Base-by-base conservation (phyloP, 2,329 filamentous ascomycete species). In the Nemania diffusa region DNA sequence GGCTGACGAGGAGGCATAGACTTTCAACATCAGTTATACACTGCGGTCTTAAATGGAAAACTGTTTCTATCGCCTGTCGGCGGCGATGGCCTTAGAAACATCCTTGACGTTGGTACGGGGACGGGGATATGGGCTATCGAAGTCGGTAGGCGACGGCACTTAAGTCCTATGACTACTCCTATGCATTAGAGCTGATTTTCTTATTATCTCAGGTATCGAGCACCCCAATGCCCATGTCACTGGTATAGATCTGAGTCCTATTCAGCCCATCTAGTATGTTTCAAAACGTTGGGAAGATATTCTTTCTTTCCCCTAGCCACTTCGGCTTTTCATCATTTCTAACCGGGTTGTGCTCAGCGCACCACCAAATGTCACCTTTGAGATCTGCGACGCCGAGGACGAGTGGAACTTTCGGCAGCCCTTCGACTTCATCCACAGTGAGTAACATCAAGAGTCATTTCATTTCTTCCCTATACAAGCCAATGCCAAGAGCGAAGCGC, bases 351-450 rank as follows among this genome's bases (percentile, higher is more conserved):
- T 8, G 2, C 24, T n/a, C 50, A 72, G 71, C 59, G 65, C 68
- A 20, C 73, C 73, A 15, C 68, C 73, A 9, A 75, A 74, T 26
- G 71, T 73, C n/a, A 44, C 62, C 26, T 75, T 75, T 55, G 71
- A 75, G 67, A 74, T 75, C 70, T 70, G 63, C 65, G 73, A 75
- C 58, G 72, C 71, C 56, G 73, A 75, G 56, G 73, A 75, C 56
- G 73, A 75, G 55, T 75, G 73, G 73, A 62, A 56, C 22, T 71
- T 73, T 51, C 53, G 55, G 20, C 56, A 59, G 8, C 68, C 67
- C 24, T 75, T 75, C 51, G 71, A 75, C 58, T 68, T 74, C 32
- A 60, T 75, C 27, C 73, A 75, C 53, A 71, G 65, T 67, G 29
- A 60, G 65, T 64, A n/a, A n/a, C 3, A n/a, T 27, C 8, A 17